Percentiles rank a stretch among this genome's conserved stretches.
phyloP scores from a whole-genome alignment of 768 basidiomycete species.

The Tremella yokohamensis region DNA sequence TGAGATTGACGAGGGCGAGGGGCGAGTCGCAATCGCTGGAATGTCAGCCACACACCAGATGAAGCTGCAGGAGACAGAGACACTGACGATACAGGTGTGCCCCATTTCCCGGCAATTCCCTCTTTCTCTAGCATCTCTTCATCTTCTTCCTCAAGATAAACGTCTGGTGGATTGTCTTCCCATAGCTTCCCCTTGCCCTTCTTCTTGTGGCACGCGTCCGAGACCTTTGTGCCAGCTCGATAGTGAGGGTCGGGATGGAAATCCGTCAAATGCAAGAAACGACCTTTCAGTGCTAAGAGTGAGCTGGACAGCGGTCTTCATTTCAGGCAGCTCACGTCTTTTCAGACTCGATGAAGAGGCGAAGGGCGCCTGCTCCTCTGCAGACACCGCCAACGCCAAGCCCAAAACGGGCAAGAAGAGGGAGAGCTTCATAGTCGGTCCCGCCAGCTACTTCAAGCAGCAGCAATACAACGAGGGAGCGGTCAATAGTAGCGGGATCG shows the following conservation, averaged over 20 bases:
- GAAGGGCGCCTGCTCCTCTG: slow-evolving; percentile 2
- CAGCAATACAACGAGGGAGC: no score
- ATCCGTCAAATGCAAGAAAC: slow-evolving; percentile 50
- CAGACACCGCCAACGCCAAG: no score
- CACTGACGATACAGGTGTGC: slow-evolving; percentile 46
- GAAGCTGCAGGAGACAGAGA: slow-evolving; percentile 3
- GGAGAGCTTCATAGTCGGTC: no score
- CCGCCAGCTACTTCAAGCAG: no score
- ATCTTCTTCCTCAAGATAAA: slow-evolving; percentile 8
- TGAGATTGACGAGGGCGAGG: slow-evolving; percentile 69
- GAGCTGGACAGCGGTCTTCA: neutral
- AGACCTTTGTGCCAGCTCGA: slow-evolving; percentile 35
- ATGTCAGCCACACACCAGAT: neutral
- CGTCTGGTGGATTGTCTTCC: neutral
- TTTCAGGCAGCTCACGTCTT: neutral
- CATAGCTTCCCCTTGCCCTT: slow-evolving; percentile 27
- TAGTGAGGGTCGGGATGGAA: slow-evolving; percentile 50
- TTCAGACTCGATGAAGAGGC: neutral
- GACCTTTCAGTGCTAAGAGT: slow-evolving; percentile 38
- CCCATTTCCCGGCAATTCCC: slow-evolving; percentile 45
- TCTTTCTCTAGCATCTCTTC: slow-evolving; percentile 13
- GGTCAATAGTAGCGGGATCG: no score
- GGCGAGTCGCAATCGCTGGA: slow-evolving; percentile 67
- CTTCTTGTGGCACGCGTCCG: slow-evolving; percentile 43
- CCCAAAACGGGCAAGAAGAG: no score